Conservation (phyloP, 371 early-diverging fungal genomes). For the Lichtheimia ornata region DNA sequence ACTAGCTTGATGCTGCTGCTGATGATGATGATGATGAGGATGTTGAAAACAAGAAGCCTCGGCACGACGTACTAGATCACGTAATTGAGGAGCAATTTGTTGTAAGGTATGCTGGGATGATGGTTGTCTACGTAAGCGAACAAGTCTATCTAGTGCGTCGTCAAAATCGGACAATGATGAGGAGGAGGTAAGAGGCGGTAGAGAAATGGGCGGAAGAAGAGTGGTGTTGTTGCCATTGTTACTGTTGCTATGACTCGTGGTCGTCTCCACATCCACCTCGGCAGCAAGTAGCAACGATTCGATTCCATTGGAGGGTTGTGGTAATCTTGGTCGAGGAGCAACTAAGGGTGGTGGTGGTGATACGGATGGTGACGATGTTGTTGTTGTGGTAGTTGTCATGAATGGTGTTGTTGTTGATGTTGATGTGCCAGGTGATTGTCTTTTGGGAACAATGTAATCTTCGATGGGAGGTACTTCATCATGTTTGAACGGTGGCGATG, state of each 20-base stretch:
- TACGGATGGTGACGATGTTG: conserved; percentile 1
- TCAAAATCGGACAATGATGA: conserved; percentile 18
- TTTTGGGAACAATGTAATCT: conserved; percentile 23
- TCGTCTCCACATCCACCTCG: background rate
- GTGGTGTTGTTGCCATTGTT: too few relatives aligned
- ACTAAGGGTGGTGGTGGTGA: conserved; percentile 9
- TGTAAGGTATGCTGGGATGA: conserved; percentile 13
- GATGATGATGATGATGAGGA: background rate
- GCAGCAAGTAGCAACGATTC: conserved; percentile 11
- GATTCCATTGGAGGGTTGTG: conserved; percentile 6
- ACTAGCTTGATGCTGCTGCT: background rate
- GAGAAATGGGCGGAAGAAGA: conserved; percentile 17
- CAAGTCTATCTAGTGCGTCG: conserved; percentile 12
- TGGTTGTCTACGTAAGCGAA: conserved; percentile 12
- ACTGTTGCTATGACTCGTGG: too few relatives aligned
- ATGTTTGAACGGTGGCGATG: background rate
- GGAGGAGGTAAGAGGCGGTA: conserved; percentile 6
- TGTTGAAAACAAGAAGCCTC: conserved; percentile 13
- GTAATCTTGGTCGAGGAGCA: conserved; percentile 4
- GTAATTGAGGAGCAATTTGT: conserved; percentile 9
- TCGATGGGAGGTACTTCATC: conserved; percentile 21
- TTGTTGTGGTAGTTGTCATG: background rate
- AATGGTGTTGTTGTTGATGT: conserved; percentile 2
- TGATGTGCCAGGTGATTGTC: conserved; percentile 2
- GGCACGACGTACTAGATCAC: conserved; percentile 13